Conservation (phyloP, 1,284 basidiomycete species). For the Boletus sp. region DNA sequence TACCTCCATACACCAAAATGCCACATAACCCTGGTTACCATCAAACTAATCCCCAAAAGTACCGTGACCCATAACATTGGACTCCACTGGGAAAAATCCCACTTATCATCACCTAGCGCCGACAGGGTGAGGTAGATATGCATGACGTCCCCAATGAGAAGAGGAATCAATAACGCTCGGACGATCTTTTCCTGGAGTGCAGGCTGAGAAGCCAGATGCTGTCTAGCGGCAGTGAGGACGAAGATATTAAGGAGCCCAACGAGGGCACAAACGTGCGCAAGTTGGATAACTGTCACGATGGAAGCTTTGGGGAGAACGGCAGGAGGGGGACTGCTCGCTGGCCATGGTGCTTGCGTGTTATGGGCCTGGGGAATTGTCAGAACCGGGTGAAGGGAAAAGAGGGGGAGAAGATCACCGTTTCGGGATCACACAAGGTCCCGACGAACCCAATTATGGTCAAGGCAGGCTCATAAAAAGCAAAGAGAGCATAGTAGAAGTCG, state of each 20-base stretch:
- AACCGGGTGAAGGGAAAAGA: slow-evolving; percentile 4
- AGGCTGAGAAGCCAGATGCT: slow-evolving; percentile 52
- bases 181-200: slow-evolving; percentile 69
- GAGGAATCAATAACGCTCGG: slow-evolving; percentile 56
- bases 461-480: slow-evolving; percentile 68
- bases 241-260: slow-evolving; percentile 67
- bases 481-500: slow-evolving; percentile 65
- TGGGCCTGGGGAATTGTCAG: slow-evolving; percentile 46
- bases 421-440: slow-evolving; percentile 63
- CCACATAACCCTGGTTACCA: slow-evolving; percentile 68
- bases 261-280: slow-evolving; percentile 71
- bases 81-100: slow-evolving; percentile 58
- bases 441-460: slow-evolving; percentile 61
- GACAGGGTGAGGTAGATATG: slow-evolving; percentile 66
- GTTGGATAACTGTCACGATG: slow-evolving; percentile 61
- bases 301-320: slow-evolving; percentile 55
- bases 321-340: slow-evolving; percentile 43
- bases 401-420: slow-evolving; percentile 41
- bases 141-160: slow-evolving; percentile 62
- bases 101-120: slow-evolving; percentile 64
- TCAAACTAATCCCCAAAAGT: slow-evolving; percentile 56
- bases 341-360: slow-evolving; percentile 72
- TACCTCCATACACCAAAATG: slow-evolving; percentile 70
- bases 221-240: slow-evolving; percentile 56
- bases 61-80: slow-evolving; percentile 66